Percentiles rank a stretch among this genome's conserved stretches.
phyloP scores from a whole-genome alignment of 352 stramenopile species.

The Blastocystis sp. region DNA sequence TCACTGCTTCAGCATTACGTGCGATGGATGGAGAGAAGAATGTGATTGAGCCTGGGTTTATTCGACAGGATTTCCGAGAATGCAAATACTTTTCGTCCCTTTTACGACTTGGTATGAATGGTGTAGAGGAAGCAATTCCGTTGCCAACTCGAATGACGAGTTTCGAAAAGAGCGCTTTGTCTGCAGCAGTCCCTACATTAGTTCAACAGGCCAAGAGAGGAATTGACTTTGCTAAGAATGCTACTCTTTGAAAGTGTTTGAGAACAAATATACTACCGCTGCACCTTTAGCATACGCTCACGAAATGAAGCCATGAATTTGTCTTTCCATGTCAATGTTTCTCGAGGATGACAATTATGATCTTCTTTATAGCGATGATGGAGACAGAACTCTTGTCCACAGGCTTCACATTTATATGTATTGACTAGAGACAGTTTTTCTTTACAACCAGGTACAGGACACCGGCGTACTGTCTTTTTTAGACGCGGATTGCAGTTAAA shows the following conservation, averaged over 20 bases:
- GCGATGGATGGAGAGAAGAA: conserved; percentile 88
- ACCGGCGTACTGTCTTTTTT: conserved; percentile 35
- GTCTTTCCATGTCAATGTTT: not conserved
- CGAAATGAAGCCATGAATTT: not conserved
- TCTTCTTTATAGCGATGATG: conserved; percentile 49
- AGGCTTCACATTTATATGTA: conserved; percentile 59
- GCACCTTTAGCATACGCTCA: not conserved
- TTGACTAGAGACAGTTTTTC: conserved; percentile 59
- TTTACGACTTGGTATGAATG: conserved; percentile 83
- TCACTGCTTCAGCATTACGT: conserved; percentile 86
- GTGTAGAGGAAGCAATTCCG: conserved; percentile 88
- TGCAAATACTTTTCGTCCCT: conserved; percentile 87
- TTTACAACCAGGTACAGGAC: conserved; percentile 61
- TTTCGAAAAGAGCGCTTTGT: conserved; percentile 23
- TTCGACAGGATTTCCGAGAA: conserved; percentile 90
- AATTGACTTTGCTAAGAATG: conserved; percentile 39
- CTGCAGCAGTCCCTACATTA: not conserved
- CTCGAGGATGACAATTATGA: conserved; percentile 42
- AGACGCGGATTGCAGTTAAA: conserved; percentile 26
- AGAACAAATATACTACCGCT: not conserved
- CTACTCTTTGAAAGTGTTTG: not conserved
- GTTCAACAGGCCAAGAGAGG: conserved; percentile 28
- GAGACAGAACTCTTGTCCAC: conserved; percentile 44
- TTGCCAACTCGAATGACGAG: conserved; percentile 80
- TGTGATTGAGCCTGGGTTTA: conserved; percentile 93